A percentile compares a stretch with the other conserved stretches of the same genome.
Conservation (phyloP, 768 basidiomycete species). For the Peribolospora baueri region DNA sequence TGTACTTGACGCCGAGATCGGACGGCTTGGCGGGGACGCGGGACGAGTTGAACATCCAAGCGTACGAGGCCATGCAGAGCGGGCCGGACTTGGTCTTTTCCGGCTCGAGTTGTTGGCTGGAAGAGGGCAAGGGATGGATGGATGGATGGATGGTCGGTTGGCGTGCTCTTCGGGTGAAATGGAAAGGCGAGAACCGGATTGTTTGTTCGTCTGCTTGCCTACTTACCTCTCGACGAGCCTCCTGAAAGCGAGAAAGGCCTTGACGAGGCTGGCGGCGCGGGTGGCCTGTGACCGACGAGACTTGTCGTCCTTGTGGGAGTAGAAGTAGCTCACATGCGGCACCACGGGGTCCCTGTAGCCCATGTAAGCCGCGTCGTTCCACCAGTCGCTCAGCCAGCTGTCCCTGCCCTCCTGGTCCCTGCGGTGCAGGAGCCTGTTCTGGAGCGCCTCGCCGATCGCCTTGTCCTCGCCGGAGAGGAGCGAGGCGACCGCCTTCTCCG, state of each 20-base stretch:
- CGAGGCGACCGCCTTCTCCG: not conserved
- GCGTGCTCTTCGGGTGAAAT: not conserved
- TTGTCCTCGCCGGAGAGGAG: constrained; percentile 26
- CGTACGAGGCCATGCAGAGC: constrained; percentile 78
- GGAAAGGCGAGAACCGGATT: not conserved
- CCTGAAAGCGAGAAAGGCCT: constrained; percentile 65
- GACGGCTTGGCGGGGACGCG: constrained; percentile 61
- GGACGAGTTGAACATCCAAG: constrained; percentile 91
- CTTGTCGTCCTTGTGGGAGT: constrained; percentile 38
- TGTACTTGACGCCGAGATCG: constrained; percentile 64
- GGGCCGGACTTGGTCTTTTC: constrained; percentile 53
- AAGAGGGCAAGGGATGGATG: not conserved
- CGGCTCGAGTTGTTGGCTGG: constrained; percentile 53
- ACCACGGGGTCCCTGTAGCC: constrained; percentile 50
- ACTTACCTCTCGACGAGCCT: constrained; percentile 49
- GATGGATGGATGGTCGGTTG: not conserved
- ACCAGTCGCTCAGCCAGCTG: constrained; percentile 95
- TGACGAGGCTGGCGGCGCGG: constrained; percentile 59
- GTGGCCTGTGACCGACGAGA: constrained; percentile 25
- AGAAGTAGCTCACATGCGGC: constrained; percentile 85
- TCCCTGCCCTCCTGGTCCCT: constrained; percentile 29
- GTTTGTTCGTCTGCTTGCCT: not conserved
- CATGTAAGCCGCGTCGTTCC: constrained; percentile 65
- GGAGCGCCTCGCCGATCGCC: constrained; percentile 43
- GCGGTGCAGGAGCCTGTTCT: constrained; percentile 48